Conservation (phyloP, 208 protist genomes). For the Leishmania tarentolae region DNA sequence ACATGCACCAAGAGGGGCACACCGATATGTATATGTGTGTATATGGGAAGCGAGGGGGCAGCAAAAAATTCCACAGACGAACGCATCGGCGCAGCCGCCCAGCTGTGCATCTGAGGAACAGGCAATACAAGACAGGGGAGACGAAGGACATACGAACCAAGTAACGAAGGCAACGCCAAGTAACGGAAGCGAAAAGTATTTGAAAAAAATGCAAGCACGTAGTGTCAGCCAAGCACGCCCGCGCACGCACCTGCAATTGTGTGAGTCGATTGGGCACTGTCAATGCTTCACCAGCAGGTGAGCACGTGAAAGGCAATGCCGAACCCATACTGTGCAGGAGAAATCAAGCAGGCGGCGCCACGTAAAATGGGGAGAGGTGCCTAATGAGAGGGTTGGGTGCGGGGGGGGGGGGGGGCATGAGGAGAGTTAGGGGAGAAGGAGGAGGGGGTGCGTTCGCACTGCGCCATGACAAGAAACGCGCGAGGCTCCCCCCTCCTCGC, state of each 20-base stretch:
- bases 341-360: slow-evolving; percentile 12
- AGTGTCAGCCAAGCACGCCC: neutral
- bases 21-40: neutral
- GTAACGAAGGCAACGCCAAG: neutral
- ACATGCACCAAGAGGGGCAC: neutral
- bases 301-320: neutral
- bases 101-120: neutral
- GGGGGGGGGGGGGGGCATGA: neutral
- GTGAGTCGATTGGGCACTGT: neutral
- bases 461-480: neutral
- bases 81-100: neutral
- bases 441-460: too few species aligned
- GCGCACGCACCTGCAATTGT: neutral
- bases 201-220: neutral
- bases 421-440: neutral
- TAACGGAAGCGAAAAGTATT: neutral
- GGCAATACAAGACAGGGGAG: neutral
- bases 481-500: too few species aligned
- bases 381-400: neutral
- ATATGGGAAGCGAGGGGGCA: neutral
- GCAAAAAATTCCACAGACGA: neutral
- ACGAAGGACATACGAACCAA: neutral
- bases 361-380: neutral
- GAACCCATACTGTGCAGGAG: neutral
- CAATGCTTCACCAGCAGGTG: neutral